Percentiles rank a stretch among this genome's conserved stretches.
Conservation (phyloP, 495 filamentous ascomycete genomes). For the Penicillium ochrochloron region DNA sequence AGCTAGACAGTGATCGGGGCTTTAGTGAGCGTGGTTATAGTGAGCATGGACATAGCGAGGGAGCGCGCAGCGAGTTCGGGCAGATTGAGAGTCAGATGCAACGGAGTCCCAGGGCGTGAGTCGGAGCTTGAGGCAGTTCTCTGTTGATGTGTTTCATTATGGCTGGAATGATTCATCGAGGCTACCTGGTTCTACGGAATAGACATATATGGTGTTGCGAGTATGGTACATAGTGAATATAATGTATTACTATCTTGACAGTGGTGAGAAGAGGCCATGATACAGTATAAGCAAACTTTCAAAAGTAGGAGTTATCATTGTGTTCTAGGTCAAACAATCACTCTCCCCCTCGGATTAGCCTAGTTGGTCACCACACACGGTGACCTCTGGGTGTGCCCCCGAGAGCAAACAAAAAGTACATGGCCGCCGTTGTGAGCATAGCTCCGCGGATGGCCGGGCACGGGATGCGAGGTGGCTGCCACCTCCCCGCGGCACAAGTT, state of each 20-base stretch:
- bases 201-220: background rate
- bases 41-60: background rate
- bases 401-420: no score
- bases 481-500: no score
- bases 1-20: background rate
- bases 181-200: background rate
- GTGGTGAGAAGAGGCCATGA: background rate
- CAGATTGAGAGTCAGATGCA: conserved; percentile 2
- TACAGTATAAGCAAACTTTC: background rate
- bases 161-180: background rate
- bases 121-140: background rate
- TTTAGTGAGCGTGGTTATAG: background rate
- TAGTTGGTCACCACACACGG: no score
- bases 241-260: background rate
- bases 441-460: no score
- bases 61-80: background rate
- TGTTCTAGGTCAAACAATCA: background rate
- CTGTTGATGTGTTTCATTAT: background rate
- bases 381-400: no score
- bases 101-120: background rate
- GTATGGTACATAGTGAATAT: background rate
- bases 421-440: no score
- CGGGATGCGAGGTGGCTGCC: no score
- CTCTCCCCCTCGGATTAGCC: background rate
- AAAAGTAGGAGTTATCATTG: no score